Percentiles rank a stretch among this genome's conserved stretches.
Conservation (phyloP, 75 land plant species). For the Cupressus sempervirens region DNA sequence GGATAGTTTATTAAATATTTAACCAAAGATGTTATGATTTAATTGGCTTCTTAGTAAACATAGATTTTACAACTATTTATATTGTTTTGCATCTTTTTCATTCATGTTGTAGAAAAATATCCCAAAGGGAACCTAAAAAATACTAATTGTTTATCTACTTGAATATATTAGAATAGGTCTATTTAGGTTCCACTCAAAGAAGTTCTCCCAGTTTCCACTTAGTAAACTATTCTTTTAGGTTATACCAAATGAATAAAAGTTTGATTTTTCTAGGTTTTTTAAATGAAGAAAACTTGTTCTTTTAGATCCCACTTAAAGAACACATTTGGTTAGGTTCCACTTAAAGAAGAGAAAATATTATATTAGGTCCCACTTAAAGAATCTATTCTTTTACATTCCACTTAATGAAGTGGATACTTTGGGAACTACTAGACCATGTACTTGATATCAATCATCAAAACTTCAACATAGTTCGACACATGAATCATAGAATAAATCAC, state of each 20-base stretch:
- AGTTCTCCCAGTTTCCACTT: background rate
- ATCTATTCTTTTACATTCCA: conserved; percentile 7
- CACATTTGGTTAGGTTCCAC: background rate
- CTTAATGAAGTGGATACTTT: conserved; percentile 10
- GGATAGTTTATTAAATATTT: too few species aligned
- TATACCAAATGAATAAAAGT: too few species aligned
- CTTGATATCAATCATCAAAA: conserved; percentile 10
- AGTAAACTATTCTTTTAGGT: too few species aligned
- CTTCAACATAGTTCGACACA: conserved; percentile 9
- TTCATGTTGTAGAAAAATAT: background rate
- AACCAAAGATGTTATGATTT: too few species aligned
- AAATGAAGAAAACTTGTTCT: background rate
- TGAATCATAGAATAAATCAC: conserved; percentile 12
- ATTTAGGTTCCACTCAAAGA: background rate
- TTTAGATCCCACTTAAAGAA: background rate
- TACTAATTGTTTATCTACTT: background rate
- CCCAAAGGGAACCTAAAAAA: conserved; percentile 3
- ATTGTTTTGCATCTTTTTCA: too few species aligned
- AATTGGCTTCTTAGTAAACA: too few species aligned
- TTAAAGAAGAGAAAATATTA: background rate
- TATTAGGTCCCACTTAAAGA: background rate
- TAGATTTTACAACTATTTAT: too few species aligned
- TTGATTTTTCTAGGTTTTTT: background rate
- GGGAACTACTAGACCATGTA: conserved; percentile 11
- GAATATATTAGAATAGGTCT: background rate